phyloP scores from a whole-genome alignment of 495 filamentous ascomycete species.

The Aspergillus asperescens region DNA sequence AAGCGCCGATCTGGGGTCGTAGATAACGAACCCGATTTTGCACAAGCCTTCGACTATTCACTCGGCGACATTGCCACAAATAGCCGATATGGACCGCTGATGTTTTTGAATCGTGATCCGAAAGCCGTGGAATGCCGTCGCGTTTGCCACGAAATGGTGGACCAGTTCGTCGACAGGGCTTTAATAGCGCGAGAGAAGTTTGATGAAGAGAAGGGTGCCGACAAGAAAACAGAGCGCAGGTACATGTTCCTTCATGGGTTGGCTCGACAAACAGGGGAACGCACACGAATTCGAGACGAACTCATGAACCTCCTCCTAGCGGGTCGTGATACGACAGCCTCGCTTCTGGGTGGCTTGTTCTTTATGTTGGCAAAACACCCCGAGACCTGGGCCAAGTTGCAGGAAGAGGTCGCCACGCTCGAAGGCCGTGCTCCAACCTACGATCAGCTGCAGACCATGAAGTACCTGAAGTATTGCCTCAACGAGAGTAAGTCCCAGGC shows the following conservation, averaged over 20 bases:
- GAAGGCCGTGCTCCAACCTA: slow-evolving; percentile 29
- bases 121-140: slow-evolving; percentile 11
- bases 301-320: slow-evolving; percentile 45
- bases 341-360: slow-evolving; percentile 52
- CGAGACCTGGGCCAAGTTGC: slow-evolving; percentile 36
- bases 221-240: background rate
- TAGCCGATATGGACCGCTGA: slow-evolving; percentile 6
- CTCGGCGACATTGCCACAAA: slow-evolving; percentile 22
- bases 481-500: slow-evolving; percentile 14
- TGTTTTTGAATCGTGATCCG: slow-evolving; percentile 1
- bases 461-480: slow-evolving; percentile 67
- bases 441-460: slow-evolving; percentile 67
- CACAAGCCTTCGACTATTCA: slow-evolving; percentile 43
- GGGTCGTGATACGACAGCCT: slow-evolving; percentile 58
- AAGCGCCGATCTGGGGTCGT: slow-evolving; percentile 6
- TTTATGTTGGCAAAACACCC: slow-evolving; percentile 50
- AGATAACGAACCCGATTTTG: slow-evolving; percentile 17
- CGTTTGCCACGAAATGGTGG: slow-evolving; percentile 12
- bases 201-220: slow-evolving; percentile 7
- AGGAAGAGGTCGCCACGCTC: slow-evolving; percentile 45
- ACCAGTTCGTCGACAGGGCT: slow-evolving; percentile 15
- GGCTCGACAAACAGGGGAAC: slow-evolving; percentile 14
- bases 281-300: slow-evolving; percentile 10
- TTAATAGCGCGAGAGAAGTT: slow-evolving; percentile 8
- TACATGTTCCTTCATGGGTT: slow-evolving; percentile 17